Conservation (phyloP, 2,329 filamentous ascomycete genomes). For the Exserohilum rostratum region DNA sequence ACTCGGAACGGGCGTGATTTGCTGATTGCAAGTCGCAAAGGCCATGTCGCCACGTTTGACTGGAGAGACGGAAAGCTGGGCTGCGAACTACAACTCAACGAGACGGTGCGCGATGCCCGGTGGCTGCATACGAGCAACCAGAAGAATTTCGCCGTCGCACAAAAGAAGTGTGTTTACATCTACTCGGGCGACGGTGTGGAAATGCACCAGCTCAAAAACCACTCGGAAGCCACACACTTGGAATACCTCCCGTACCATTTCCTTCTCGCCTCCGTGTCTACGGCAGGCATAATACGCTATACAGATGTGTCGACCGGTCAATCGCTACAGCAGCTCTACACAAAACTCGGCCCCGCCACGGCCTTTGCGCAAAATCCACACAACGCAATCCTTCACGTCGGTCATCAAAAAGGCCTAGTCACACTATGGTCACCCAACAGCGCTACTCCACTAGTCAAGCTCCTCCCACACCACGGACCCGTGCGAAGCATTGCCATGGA, state of each 20-base stretch:
- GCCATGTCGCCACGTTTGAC: conserved; percentile 95
- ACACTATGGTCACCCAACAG: conserved; percentile 96
- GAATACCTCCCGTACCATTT: conserved; percentile 98
- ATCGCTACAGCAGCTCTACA: conserved; percentile 82
- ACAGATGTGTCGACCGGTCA: conserved; percentile 94
- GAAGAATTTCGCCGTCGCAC: conserved; percentile 91
- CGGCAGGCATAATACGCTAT: conserved; percentile 82
- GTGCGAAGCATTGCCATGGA: conserved; percentile 86
- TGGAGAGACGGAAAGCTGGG: conserved; percentile 91
- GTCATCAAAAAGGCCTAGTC: conserved; percentile 93
- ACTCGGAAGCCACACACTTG: conserved; percentile 89
- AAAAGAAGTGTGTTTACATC: conserved; percentile 97
- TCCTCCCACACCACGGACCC: conserved; percentile 86
- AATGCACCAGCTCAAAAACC: conserved; percentile 87
- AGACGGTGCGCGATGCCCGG: conserved; percentile 86
- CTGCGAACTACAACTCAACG: conserved; percentile 87
- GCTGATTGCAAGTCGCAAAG: conserved; percentile 85
- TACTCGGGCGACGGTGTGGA: conserved; percentile 92
- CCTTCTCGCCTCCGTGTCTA: conserved; percentile 84
- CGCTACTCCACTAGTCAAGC: conserved; percentile 83
- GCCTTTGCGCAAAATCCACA: conserved; percentile 86
- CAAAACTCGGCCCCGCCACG: conserved; percentile 81
- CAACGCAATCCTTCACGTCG: conserved; percentile 90
- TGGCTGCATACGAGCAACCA: conserved; percentile 85
- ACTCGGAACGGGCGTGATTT: conserved; percentile 86